Evolutionary conservation across 139 green algal species (phyloP).

Genomic region (Zygnema circumcarinatum): DNA sequence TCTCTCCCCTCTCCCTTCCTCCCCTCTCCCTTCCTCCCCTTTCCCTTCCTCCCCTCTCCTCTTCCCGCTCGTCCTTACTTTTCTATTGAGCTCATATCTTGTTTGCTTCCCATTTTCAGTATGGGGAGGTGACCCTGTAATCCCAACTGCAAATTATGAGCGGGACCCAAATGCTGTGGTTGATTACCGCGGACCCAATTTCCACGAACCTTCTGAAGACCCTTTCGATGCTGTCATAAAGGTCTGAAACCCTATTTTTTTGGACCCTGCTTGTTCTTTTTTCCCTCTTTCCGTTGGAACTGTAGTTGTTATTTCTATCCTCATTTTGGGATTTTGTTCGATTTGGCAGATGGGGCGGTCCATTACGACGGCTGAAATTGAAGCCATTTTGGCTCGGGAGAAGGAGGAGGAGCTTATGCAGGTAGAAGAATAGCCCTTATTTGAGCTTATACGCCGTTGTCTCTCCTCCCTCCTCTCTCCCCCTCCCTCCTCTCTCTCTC

Average conservation of each 20-base stretch:
- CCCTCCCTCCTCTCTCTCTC: constrained; percentile 1
- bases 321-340: neutral
- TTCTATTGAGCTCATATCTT: neutral
- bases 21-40: neutral
- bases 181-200: constrained; percentile 43
- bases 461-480: neutral
- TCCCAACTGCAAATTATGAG: constrained; percentile 55
- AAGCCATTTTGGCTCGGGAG: constrained; percentile 15
- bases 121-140: constrained; percentile 49
- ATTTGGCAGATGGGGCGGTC: neutral
- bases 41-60: neutral
- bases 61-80: neutral
- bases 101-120: constrained; percentile 14
- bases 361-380: constrained; percentile 30
- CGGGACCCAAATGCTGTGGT: constrained; percentile 21
- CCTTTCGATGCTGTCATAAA: constrained; percentile 3
- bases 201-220: constrained; percentile 30
- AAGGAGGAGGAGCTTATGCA: constrained; percentile 28
- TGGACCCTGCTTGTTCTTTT: neutral
- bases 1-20: neutral
- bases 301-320: neutral
- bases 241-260: neutral
- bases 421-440: neutral
- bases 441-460: neutral
- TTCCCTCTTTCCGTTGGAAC: neutral